Conservation (phyloP, 345 rosid species). For the Corymbia maculata region DNA sequence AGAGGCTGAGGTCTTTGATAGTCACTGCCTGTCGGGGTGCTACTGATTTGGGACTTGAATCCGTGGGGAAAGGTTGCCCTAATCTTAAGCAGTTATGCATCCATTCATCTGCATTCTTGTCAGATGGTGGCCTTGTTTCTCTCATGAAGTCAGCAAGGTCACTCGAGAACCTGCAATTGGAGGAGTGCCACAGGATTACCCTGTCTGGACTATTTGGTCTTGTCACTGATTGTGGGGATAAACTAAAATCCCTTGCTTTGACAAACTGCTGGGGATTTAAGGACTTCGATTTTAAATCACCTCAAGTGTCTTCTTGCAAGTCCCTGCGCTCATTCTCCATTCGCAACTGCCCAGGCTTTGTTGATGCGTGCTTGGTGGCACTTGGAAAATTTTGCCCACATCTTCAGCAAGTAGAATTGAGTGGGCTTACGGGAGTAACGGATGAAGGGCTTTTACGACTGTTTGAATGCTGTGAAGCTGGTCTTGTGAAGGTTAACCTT, state of each 20-base stretch:
- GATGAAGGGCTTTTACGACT: constrained; percentile 70
- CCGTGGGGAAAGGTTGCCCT: constrained; percentile 78
- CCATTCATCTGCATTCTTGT: constrained; percentile 39
- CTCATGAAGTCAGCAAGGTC: constrained; percentile 52
- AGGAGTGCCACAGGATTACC: constrained; percentile 96
- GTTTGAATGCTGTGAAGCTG: constrained; percentile 24
- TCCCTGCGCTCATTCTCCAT: constrained; percentile 50
- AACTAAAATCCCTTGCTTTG: constrained; percentile 59
- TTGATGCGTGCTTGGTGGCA: constrained; percentile 50
- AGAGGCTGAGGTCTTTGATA: constrained; percentile 56
- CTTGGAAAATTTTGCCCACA: constrained; percentile 70
- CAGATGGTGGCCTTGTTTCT: constrained; percentile 74
- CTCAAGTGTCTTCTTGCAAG: constrained; percentile 26
- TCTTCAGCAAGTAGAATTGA: constrained; percentile 51
- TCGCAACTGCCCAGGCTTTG: constrained; percentile 84
- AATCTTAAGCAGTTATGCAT: constrained; percentile 56
- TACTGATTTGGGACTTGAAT: constrained; percentile 68
- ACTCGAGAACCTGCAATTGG: constrained; percentile 75
- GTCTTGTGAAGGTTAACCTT: constrained; percentile 33
- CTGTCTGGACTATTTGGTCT: constrained; percentile 78
- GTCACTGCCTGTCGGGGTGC: constrained; percentile 62
- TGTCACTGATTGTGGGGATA: constrained; percentile 57
- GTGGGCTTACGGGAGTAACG: constrained; percentile 59
- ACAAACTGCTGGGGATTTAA: constrained; percentile 68
- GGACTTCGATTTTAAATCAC: constrained; percentile 34